A percentile compares a stretch with the other conserved stretches of the same genome.
These are phyloP conservation scores for Penicillium aurantiogriseum DNA, from an alignment of 2,329 filamentous ascomycete genomes.

Conservation along the genomic window DNA sequence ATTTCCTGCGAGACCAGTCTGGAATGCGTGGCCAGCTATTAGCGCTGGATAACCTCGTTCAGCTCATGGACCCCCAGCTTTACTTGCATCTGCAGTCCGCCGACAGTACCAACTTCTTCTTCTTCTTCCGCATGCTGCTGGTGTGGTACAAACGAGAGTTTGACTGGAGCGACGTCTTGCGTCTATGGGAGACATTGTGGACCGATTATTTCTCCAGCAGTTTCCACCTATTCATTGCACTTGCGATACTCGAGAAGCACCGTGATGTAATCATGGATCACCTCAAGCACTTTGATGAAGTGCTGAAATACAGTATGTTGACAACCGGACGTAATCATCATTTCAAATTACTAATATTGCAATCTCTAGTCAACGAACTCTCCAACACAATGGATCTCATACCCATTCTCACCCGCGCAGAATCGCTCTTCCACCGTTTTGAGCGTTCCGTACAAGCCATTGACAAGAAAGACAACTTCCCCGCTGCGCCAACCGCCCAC, in stretches of 20 bases:
- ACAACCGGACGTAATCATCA: background rate
- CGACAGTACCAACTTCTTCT: constrained; percentile 98
- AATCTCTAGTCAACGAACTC: constrained; percentile 77
- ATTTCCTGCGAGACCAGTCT: constrained; percentile 91
- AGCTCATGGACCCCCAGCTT: constrained; percentile 93
- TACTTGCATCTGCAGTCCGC: constrained; percentile 86
- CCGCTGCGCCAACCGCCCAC: constrained; percentile 52
- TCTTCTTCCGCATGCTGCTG: constrained; percentile 98
- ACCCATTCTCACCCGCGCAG: constrained; percentile 80
- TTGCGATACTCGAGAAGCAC: constrained; percentile 94
- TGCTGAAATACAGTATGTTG: constrained; percentile 84
- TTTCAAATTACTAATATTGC: constrained; percentile 7
- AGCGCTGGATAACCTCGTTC: constrained; percentile 89
- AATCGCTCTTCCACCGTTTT: constrained; percentile 83
- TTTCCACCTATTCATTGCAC: constrained; percentile 90
- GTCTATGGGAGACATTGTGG: constrained; percentile 91
- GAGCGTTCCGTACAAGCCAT: constrained; percentile 84
- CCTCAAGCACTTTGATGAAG: constrained; percentile 90
- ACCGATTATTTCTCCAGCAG: constrained; percentile 85
- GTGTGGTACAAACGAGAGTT: constrained; percentile 99
- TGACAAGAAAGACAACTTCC: constrained; percentile 88
- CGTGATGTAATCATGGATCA: constrained; percentile 95
- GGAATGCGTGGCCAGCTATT: constrained; percentile 92
- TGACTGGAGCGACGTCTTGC: constrained; percentile 78
- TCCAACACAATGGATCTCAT: constrained; percentile 89